These are phyloP conservation scores for Thielaviopsis punctulata DNA, from an alignment of 2,329 filamentous ascomycete species.

Conservation along the genomic window DNA sequence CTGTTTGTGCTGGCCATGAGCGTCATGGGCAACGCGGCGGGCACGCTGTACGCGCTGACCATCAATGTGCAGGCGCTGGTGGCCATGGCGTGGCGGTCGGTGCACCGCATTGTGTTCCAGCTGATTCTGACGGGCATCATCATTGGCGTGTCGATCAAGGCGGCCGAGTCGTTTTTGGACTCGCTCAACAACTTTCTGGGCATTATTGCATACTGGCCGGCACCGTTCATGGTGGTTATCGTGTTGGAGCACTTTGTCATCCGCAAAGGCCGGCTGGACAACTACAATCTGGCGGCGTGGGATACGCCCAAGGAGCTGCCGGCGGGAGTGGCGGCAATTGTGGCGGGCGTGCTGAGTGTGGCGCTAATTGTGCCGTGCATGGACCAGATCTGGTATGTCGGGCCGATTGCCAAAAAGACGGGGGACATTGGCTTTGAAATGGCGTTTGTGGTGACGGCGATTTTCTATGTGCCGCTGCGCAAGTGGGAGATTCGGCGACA, in stretches of 20 bases:
- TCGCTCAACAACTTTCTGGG: constrained; percentile 28
- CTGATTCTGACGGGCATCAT: constrained; percentile 23
- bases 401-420: constrained; percentile 34
- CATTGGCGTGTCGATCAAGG: constrained; percentile 24
- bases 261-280: constrained; percentile 22
- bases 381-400: constrained; percentile 37
- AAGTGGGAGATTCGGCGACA: constrained; percentile 22
- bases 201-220: constrained; percentile 29
- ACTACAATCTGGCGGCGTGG: constrained; percentile 28
- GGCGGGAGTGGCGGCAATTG: constrained; percentile 24
- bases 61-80: constrained; percentile 25
- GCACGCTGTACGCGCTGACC: constrained; percentile 23
- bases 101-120: constrained; percentile 26
- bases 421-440: constrained; percentile 44
- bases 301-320: constrained; percentile 26
- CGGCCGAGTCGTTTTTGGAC: constrained; percentile 23
- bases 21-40: constrained; percentile 22
- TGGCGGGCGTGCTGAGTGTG: constrained; percentile 25
- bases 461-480: constrained; percentile 24
- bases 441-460: constrained; percentile 30
- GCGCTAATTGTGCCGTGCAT: constrained; percentile 35
- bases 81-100: constrained; percentile 18
- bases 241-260: constrained; percentile 27
- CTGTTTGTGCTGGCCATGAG: constrained; percentile 22
- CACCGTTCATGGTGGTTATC: constrained; percentile 24